Evolutionary conservation across 345 rosid species (phyloP).

Genomic region (Lepidium didymum): DNA sequence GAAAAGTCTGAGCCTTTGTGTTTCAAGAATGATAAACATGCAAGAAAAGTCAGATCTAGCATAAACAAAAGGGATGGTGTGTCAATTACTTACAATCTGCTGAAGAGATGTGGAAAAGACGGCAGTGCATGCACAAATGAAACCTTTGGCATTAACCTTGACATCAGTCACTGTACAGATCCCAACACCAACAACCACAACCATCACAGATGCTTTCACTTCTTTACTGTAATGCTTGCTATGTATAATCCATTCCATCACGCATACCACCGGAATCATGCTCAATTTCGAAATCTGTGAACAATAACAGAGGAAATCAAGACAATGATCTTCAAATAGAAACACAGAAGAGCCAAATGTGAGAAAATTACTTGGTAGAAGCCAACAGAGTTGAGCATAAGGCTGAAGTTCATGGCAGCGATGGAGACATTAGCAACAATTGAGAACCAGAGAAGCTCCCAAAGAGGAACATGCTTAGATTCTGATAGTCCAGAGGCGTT

Average conservation of each 20-base stretch:
- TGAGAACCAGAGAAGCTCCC: conserved; percentile 98
- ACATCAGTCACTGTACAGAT: conserved; percentile 96
- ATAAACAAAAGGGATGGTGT: background rate
- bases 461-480: conserved; percentile 71
- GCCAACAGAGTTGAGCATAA: conserved; percentile 93
- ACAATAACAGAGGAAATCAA: background rate
- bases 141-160: conserved; percentile 89
- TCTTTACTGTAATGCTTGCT: conserved; percentile 66
- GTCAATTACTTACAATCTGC: conserved; percentile 69
- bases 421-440: conserved; percentile 78
- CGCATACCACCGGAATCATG: conserved; percentile 95
- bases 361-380: conserved; percentile 61
- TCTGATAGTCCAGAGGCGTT: conserved; percentile 81
- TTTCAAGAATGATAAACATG: background rate
- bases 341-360: background rate
- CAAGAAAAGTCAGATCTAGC: background rate
- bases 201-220: conserved; percentile 70
- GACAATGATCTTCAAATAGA: background rate
- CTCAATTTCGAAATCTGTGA: conserved; percentile 80
- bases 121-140: conserved; percentile 77
- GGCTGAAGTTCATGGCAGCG: conserved; percentile 86
- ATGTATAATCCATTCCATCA: conserved; percentile 94
- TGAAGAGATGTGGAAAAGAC: conserved; percentile 83
- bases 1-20: background rate
- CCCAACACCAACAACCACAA: conserved; percentile 89